A percentile compares a stretch with the other conserved stretches of the same genome.
phyloP scores from a whole-genome alignment of 2,329 filamentous ascomycete species.

The Monascus ruber region DNA sequence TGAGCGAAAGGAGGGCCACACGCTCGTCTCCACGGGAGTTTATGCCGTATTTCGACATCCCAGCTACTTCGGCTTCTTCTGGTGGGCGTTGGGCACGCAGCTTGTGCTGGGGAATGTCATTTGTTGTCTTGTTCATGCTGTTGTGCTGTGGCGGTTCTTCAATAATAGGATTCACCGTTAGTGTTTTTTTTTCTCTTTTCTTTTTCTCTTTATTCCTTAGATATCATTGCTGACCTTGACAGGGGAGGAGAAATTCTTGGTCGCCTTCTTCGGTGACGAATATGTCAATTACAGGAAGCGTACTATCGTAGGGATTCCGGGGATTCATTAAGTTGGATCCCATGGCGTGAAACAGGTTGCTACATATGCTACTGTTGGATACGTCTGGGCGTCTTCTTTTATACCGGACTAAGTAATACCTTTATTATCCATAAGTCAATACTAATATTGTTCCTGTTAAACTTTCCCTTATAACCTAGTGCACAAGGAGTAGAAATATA shows the following conservation, averaged over 20 bases:
- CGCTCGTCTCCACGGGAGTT: conserved; percentile 70
- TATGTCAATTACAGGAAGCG: conserved; percentile 62
- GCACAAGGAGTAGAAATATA: background rate
- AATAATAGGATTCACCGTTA: conserved; percentile 53
- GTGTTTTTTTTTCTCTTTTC: conserved; percentile 16
- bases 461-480: too few species aligned
- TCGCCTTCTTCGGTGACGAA: conserved; percentile 73
- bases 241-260: conserved; percentile 68
- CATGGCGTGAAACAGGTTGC: too few species aligned
- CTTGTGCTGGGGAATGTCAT: conserved; percentile 74
- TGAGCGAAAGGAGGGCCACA: conserved; percentile 57
- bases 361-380: conserved; percentile 10
- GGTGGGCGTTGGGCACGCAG: conserved; percentile 95
- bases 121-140: conserved; percentile 62
- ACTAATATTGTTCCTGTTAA: too few species aligned
- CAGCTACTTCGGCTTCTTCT: conserved; percentile 96
- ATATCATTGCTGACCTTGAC: conserved; percentile 6
- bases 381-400: background rate
- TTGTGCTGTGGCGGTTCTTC: conserved; percentile 82
- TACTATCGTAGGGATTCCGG: conserved; percentile 71
- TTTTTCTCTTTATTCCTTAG: background rate
- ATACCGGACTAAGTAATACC: background rate
- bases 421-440: too few species aligned
- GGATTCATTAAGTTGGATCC: conserved; percentile 37
- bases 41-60: conserved; percentile 73